phyloP scores from a whole-genome alignment of 169 alveolate species.

The Babesia bigemina region DNA sequence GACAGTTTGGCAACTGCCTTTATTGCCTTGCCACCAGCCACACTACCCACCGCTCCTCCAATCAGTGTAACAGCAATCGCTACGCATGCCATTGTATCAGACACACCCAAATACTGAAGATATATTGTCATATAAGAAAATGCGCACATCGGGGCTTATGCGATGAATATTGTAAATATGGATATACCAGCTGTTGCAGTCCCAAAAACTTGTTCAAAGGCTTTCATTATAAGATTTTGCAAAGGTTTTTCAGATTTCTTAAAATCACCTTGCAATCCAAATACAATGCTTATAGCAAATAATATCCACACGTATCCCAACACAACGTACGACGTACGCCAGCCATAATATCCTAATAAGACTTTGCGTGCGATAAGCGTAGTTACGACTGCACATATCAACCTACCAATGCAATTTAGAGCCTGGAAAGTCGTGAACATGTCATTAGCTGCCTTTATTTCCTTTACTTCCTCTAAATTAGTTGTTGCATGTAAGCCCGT shows the following conservation, averaged over 20 bases:
- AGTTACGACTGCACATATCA: constrained; percentile 23
- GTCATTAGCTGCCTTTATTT: neutral
- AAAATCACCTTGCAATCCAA: neutral
- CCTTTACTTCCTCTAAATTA: too few species aligned
- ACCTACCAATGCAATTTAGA: constrained; percentile 35
- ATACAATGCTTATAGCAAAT: neutral
- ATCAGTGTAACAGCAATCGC: constrained; percentile 81
- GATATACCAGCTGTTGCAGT: neutral
- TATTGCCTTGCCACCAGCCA: constrained; percentile 85
- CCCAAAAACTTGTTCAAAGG: too few species aligned
- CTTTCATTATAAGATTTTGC: too few species aligned
- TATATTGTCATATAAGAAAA: too few species aligned
- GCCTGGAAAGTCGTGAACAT: constrained; percentile 30
- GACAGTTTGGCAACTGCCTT: constrained; percentile 77
- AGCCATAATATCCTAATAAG: constrained; percentile 25
- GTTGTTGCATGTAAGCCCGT: too few species aligned
- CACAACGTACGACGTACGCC: constrained; percentile 35
- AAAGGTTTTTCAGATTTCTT: too few species aligned
- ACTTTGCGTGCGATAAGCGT: constrained; percentile 10
- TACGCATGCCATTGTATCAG: too few species aligned
- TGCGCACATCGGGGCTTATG: too few species aligned
- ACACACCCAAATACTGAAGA: too few species aligned
- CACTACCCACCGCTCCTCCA: constrained; percentile 89
- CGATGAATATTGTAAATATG: too few species aligned
- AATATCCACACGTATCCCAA: constrained; percentile 40